These are phyloP conservation scores for Cymodocea nodosa DNA, from an alignment of 116 monocot species.

Conservation along the genomic window DNA sequence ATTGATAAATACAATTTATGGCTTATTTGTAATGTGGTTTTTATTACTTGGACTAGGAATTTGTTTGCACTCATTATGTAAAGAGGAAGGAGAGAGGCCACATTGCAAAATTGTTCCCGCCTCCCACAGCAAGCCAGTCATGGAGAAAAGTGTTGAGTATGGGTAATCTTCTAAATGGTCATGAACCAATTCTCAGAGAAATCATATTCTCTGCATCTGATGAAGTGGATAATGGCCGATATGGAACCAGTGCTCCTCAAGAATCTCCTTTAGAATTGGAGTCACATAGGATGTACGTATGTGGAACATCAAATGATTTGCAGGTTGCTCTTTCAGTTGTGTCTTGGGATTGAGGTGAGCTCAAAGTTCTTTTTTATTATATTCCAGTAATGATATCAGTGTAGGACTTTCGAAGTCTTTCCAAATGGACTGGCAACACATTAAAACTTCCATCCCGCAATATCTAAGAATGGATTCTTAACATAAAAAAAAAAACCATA, in stretches of 20 bases:
- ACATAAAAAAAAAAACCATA: too few species aligned
- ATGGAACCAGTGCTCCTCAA: conserved; percentile 25
- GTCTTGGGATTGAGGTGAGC: conserved; percentile 63
- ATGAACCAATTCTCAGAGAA: conserved; percentile 82
- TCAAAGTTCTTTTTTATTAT: background rate
- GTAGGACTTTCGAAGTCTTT: too few species aligned
- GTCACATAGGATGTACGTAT: conserved; percentile 83
- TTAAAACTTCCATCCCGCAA: too few species aligned
- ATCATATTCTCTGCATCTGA: conserved; percentile 59
- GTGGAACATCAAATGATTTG: conserved; percentile 89
- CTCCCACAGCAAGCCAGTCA: conserved; percentile 86
- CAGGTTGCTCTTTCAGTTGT: conserved; percentile 77
- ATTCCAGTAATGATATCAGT: too few species aligned
- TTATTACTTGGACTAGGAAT: conserved; percentile 4
- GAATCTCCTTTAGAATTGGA: conserved; percentile 32
- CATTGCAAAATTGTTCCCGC: conserved; percentile 57
- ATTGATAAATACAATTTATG: too few species aligned
- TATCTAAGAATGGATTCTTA: too few species aligned
- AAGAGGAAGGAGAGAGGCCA: conserved; percentile 49
- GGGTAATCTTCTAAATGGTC: conserved; percentile 97
- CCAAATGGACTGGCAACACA: too few species aligned
- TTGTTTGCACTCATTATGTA: conserved; percentile 43
- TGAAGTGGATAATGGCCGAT: conserved; percentile 32
- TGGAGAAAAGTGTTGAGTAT: conserved; percentile 99
- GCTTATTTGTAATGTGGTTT: background rate